A percentile compares a stretch with the other conserved stretches of the same genome.
Conservation (phyloP, 2,329 filamentous ascomycete genomes). For the Cucurbitaria berberidis region DNA sequence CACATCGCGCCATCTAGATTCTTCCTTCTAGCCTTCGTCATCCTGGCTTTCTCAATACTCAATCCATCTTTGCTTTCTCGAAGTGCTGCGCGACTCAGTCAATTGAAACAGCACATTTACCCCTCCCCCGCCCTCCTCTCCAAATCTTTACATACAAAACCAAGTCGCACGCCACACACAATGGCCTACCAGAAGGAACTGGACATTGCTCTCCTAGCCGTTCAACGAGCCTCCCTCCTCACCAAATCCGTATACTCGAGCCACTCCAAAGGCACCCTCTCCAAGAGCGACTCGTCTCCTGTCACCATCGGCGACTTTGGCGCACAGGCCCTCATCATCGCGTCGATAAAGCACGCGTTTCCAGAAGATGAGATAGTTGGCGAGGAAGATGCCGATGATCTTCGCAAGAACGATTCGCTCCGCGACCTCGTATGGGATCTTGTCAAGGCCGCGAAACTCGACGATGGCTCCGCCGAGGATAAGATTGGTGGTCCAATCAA, state of each 20-base stretch:
- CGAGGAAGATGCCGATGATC: conserved; percentile 86
- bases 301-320: conserved; percentile 98
- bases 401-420: conserved; percentile 74
- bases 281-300: conserved; percentile 93
- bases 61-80: conserved; percentile 37
- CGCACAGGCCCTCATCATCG: conserved; percentile 94
- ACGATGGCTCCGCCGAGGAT: conserved; percentile 68
- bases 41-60: conserved; percentile 43
- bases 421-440: conserved; percentile 83
- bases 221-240: conserved; percentile 79
- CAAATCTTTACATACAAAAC: conserved; percentile 10
- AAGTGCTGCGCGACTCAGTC: conserved; percentile 35
- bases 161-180: conserved; percentile 31
- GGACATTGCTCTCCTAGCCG: conserved; percentile 82
- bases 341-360: conserved; percentile 87
- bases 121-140: conserved; percentile 31
- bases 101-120: conserved; percentile 39
- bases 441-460: conserved; percentile 73
- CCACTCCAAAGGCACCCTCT: conserved; percentile 91
- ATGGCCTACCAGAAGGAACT: conserved; percentile 76
- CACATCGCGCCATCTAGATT: conserved; percentile 35
- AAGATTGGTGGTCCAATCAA: conserved; percentile 73
- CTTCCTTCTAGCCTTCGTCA: conserved; percentile 39
- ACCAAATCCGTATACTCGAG: conserved; percentile 82
- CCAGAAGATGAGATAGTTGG: conserved; percentile 89